Evolutionary conservation across 2,329 filamentous ascomycete genomes (phyloP), one percentile per base, ranked within the genome.

Genomic region (Cladosporium velox): DNA sequence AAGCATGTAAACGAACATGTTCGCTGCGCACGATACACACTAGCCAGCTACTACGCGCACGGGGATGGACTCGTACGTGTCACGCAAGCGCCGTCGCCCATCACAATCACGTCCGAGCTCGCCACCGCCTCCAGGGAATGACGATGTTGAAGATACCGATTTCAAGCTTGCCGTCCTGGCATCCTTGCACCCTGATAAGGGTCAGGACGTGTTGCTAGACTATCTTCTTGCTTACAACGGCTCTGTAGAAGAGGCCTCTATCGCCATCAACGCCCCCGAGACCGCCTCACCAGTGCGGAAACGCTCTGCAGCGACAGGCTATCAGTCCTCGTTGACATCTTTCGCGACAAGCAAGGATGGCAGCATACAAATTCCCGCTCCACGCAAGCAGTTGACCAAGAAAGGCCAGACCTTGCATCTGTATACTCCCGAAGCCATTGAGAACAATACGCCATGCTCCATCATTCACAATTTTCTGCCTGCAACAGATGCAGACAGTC

Each of bases 401-500:
- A 96, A 90, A 75, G 94, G 93, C 14, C 87, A 88, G 71, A 97
- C 94, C 0, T 79, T 98, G 2, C 91, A 94, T 74, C 82, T 98
- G 0, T 98, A 91, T 77, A 88, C 91, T 51, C 91, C 93, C 0
- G 83, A 87, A 47, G 93, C 97, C 72, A 87, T 98, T 55, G 90
- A 91, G 59, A 84, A 86, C 28, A 86, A 96, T 74, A 97, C 94
- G 0, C 93, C 95, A 1, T 97, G 93, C 79, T 93, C 91, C 12
- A 91, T 98, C 70, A 88, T 97, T 65, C 93, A 96, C 78, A 95
- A 97, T 73, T 97, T 98, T 72, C 82, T 99, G 0, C 88, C 92
- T 0, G 34, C 83, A 0, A 82, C 88, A 1, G 84, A 91, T 66
- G 94, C 95, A 47, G 90, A 92, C 69, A 83, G 84, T 0, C 82